A percentile compares a stretch with the other conserved stretches of the same genome.
These are phyloP conservation scores for Chaetomiaceae sp. DNA, from an alignment of 2,329 filamentous ascomycete species.

Conservation along the genomic window DNA sequence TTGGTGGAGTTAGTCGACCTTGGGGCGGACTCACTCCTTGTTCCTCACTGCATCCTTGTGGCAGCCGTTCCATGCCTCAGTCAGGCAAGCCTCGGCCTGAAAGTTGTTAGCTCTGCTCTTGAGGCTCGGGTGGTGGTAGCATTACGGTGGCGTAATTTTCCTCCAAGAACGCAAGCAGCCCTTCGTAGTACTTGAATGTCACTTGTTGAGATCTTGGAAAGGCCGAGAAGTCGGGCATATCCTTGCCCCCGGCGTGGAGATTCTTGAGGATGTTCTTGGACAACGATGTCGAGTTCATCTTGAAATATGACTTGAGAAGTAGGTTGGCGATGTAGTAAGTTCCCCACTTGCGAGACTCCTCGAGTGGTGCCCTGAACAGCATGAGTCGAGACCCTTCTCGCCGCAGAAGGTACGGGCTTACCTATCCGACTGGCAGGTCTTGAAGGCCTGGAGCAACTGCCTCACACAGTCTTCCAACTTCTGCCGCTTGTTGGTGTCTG, in stretches of 20 bases:
- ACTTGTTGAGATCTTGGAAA: slow-evolving; percentile 91
- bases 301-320: slow-evolving; percentile 98
- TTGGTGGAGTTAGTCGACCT: background rate
- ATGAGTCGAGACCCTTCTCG: slow-evolving; percentile 17
- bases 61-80: slow-evolving; percentile 77
- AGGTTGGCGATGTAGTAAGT: slow-evolving; percentile 94
- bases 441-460: slow-evolving; percentile 88
- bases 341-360: slow-evolving; percentile 95
- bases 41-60: slow-evolving; percentile 69
- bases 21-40: slow-evolving; percentile 60
- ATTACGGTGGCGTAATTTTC: slow-evolving; percentile 79
- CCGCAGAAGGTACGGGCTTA: slow-evolving; percentile 39
- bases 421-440: slow-evolving; percentile 84
- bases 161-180: slow-evolving; percentile 88
- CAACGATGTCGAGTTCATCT: slow-evolving; percentile 82
- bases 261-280: slow-evolving; percentile 87
- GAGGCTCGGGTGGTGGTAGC: background rate
- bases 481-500: slow-evolving; percentile 70
- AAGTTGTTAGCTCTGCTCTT: background rate
- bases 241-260: slow-evolving; percentile 68
- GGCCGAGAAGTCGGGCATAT: slow-evolving; percentile 72
- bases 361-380: slow-evolving; percentile 63
- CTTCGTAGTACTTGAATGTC: slow-evolving; percentile 94
- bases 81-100: slow-evolving; percentile 74
- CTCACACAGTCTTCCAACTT: slow-evolving; percentile 88